A percentile compares a stretch with the other conserved stretches of the same genome.
These are phyloP conservation scores for Candida frijolesensis DNA, from an alignment of 1,139 yeast species.

Conservation along the genomic window DNA sequence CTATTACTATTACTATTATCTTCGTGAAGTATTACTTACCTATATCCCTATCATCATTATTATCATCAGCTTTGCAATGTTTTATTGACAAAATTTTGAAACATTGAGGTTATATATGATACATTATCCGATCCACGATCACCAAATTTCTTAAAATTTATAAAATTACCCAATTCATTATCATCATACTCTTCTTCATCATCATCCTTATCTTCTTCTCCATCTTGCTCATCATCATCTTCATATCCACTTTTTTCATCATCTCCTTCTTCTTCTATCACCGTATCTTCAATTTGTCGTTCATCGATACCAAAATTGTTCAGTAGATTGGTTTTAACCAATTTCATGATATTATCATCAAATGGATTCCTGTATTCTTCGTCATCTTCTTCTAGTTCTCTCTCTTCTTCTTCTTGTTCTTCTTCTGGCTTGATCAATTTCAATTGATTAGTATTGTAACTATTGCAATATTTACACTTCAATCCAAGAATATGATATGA, in stretches of 20 bases:
- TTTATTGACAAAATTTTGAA: conserved; percentile 44
- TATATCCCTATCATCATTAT: neutral
- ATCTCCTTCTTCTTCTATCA: conserved; percentile 1
- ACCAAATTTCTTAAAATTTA: conserved; percentile 33
- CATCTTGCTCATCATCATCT: conserved; percentile 14
- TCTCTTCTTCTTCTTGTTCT: conserved; percentile 34
- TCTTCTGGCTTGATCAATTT: conserved; percentile 62
- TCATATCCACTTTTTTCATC: conserved; percentile 16
- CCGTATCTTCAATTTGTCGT: conserved; percentile 6
- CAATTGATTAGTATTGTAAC: conserved; percentile 81
- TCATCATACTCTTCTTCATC: conserved; percentile 21
- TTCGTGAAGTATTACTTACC: neutral
- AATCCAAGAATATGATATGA: conserved; percentile 83
- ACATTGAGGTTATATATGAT: conserved; percentile 37
- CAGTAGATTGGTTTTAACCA: conserved; percentile 39
- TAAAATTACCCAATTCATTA: conserved; percentile 24
- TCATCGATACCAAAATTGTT: conserved; percentile 40
- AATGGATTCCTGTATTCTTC: conserved; percentile 13
- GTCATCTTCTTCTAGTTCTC: conserved; percentile 12
- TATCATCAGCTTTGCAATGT: neutral
- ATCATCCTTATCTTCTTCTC: conserved; percentile 15
- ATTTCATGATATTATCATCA: conserved; percentile 28
- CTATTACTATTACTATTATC: no score
- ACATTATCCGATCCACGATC: conserved; percentile 23
- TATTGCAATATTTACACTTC: conserved; percentile 82